Evolutionary conservation across 306 rosid species (phyloP).

Genomic region (Sesbania bispinosa): DNA sequence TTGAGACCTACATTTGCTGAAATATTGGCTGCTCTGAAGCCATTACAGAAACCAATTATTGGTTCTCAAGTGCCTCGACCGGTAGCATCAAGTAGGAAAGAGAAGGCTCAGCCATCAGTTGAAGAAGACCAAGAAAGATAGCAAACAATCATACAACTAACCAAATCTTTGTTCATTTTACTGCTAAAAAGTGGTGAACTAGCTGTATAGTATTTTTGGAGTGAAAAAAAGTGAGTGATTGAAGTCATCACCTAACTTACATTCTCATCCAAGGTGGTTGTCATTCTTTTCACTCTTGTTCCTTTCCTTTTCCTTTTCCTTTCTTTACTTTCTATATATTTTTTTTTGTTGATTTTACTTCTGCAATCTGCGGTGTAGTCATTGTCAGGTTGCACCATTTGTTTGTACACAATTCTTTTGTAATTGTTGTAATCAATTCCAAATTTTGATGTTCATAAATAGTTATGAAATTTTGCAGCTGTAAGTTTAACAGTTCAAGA

Average conservation of each 20-base stretch:
- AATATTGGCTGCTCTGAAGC: conserved; percentile 88
- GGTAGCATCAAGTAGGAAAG: conserved; percentile 16
- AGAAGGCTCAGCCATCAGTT: conserved; percentile 39
- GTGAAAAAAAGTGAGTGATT: conserved; percentile 29
- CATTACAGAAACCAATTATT: conserved; percentile 66
- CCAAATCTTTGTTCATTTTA: conserved; percentile 38
- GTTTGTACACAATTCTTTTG: conserved; percentile 53
- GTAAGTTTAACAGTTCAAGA: too few species aligned
- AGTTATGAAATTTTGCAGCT: conserved; percentile 24
- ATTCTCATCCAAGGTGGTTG: conserved; percentile 39
- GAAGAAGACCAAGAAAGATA: conserved; percentile 42
- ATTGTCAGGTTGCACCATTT: conserved; percentile 48
- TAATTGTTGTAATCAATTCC: conserved; percentile 42
- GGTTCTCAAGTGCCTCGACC: conserved; percentile 61
- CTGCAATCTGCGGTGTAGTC: conserved; percentile 38
- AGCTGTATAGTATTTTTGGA: conserved; percentile 45
- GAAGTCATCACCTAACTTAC: conserved; percentile 45
- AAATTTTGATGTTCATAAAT: conserved; percentile 36
- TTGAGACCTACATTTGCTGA: conserved; percentile 89
- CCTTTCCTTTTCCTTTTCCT: conserved; percentile 19
- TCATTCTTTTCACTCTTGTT: conserved; percentile 39
- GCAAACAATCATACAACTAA: conserved; percentile 34
- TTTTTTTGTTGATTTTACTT: conserved; percentile 1
- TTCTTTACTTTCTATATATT: background rate
- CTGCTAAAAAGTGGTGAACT: conserved; percentile 36